phyloP scores from a whole-genome alignment of 352 stramenopile genomes.

The Pythium phragmiticola region DNA sequence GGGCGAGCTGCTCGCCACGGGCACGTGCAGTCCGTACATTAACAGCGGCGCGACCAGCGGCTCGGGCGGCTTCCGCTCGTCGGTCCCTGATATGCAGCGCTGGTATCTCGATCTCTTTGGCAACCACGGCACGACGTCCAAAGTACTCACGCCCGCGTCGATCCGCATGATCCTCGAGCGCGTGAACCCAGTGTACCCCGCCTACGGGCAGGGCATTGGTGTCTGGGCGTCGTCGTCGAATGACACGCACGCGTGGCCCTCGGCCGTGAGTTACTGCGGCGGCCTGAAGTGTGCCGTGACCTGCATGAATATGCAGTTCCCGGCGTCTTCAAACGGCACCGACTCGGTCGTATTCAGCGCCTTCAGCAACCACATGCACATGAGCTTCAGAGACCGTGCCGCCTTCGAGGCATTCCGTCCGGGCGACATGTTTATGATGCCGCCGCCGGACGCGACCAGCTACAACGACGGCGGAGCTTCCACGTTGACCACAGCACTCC shows the following conservation, averaged over 20 bases:
- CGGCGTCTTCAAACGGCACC: not conserved
- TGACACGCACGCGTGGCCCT: constrained; percentile 33
- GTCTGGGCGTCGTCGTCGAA: constrained; percentile 27
- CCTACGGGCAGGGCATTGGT: constrained; percentile 45
- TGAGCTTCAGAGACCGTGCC: not conserved
- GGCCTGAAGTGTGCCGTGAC: constrained; percentile 45
- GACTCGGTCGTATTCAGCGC: constrained; percentile 9
- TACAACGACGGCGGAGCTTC: constrained; percentile 2
- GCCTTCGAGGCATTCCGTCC: not conserved
- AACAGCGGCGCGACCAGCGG: constrained; percentile 35
- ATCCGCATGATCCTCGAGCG: constrained; percentile 45
- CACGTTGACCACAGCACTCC: not conserved
- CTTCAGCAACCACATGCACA: constrained; percentile 21
- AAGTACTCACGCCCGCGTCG: constrained; percentile 39
- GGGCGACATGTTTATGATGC: not conserved
- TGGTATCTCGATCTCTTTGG: constrained; percentile 62
- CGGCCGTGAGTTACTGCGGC: constrained; percentile 46
- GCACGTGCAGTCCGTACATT: constrained; percentile 45
- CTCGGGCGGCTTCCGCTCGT: constrained; percentile 44
- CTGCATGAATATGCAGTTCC: constrained; percentile 36
- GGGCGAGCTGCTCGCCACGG: constrained; percentile 32
- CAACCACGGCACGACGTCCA: constrained; percentile 36
- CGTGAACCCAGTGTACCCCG: constrained; percentile 34
- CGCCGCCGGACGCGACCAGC: not conserved
- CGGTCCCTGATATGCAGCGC: constrained; percentile 57